Base-by-base conservation (phyloP, 345 rosid species). In the Corymbia maculata region DNA sequence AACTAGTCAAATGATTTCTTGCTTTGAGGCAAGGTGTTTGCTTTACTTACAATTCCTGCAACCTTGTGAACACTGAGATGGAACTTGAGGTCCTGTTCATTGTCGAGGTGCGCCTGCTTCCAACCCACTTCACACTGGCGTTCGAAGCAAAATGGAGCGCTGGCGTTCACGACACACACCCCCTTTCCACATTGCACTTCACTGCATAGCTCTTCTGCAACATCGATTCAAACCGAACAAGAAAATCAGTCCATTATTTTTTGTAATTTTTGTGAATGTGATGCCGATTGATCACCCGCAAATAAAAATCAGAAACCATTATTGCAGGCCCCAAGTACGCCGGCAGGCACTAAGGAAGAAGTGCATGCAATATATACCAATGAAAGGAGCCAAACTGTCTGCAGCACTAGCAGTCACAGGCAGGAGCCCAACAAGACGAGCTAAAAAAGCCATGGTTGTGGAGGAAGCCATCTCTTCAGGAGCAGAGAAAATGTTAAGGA, bases 161-260 rank as follows among this genome's bases (percentile, higher is more conserved):
- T 85, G 36, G 55, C 36, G 79, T 93, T n/a, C 30, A 88, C 86
- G 47, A 55, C 90, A 85, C 97, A 95, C 13, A 51, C 88, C 85
- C 92, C 94, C 87, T 89, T 94, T 51, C 95, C 97, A 87, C 97
- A 92, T 21, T 92, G 85, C 87, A 94, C 95, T 45, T 90, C 44
- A 2, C 92, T 82, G 32, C 97, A 95, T 32, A 92, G 12, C 49
- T 44, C 88, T 13, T 89, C 95, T 79, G 92, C 75, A 13, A 3
- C n/a, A 59, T 59, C 13, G 15, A 59, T 59, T 26, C 14, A 59
- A 59, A 59, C 30, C 0, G 0, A 59, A 14, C 30, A 59, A 59
- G 66, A 59, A 59, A 24, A 59, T 24, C 66, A 0, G 66, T 59
- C 66, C 7, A 1, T 6, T 28, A 11, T 26, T 0, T 24, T 13